Conservation (phyloP, 1,284 basidiomycete genomes). For the Ceratobasidium sp. region DNA sequence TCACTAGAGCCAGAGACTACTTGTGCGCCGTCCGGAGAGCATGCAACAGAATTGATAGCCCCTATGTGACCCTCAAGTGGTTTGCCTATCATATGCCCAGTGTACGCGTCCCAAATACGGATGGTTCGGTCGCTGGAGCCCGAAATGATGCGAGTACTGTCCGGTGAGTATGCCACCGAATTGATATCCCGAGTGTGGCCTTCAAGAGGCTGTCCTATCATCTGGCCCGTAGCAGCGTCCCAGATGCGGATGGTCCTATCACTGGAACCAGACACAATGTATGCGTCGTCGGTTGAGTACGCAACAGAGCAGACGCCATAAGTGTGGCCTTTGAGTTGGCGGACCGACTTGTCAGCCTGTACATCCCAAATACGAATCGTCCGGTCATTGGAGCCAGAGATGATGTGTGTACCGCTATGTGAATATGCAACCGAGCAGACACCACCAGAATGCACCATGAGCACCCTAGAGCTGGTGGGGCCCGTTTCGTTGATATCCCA, state of each 20-base stretch:
- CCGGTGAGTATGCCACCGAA: conserved; percentile 37
- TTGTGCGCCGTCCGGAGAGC: background rate
- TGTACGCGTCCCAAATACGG: background rate
- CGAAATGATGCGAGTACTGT: conserved; percentile 34
- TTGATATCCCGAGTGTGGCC: background rate
- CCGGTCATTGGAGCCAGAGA: background rate
- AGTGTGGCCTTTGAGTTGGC: background rate
- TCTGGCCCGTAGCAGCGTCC: background rate
- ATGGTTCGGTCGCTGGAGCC: conserved; percentile 13
- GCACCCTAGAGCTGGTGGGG: background rate
- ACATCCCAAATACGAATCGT: background rate
- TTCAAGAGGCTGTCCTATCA: background rate
- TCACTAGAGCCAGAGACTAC: background rate
- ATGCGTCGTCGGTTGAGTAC: background rate
- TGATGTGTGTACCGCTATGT: background rate
- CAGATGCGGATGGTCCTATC: background rate
- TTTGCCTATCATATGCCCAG: background rate
- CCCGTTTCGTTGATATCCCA: conserved; percentile 81
- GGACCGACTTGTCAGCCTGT: background rate
- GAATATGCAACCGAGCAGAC: background rate
- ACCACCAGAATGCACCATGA: background rate
- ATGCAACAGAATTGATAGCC: background rate
- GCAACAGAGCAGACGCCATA: background rate
- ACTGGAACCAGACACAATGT: background rate
- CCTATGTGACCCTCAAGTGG: background rate